phyloP scores from a whole-genome alignment of 129 eudicot genomes.

The Heracleum sosnowskyi region DNA sequence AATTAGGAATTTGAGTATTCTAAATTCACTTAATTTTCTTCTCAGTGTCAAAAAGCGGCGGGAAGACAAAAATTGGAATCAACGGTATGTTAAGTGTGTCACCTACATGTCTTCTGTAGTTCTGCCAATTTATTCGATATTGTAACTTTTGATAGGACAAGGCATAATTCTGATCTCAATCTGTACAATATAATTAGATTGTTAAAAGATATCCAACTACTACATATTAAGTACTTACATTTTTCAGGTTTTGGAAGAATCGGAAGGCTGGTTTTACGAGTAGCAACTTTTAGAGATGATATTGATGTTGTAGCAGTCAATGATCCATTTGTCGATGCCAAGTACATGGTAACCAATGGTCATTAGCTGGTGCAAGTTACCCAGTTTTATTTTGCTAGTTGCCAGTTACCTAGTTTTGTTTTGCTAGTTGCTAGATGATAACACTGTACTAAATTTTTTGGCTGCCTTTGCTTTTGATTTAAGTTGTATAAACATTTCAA shows the following conservation, averaged over 20 bases:
- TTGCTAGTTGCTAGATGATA: background rate
- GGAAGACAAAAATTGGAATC: constrained; percentile 75
- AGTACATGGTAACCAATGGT: constrained; percentile 67
- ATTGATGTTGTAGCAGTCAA: constrained; percentile 93
- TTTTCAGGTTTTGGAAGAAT: constrained; percentile 86
- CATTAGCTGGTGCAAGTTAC: constrained; percentile 3
- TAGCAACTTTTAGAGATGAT: constrained; percentile 89
- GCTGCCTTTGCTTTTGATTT: background rate
- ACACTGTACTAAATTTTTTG: background rate
- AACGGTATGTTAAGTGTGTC: constrained; percentile 46
- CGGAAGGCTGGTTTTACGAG: constrained; percentile 85
- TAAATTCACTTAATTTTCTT: constrained; percentile 2
- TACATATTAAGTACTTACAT: background rate
- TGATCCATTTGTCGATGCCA: constrained; percentile 88
- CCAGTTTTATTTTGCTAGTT: background rate
- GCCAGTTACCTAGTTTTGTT: background rate
- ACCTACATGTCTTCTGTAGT: background rate
- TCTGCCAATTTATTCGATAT: background rate
- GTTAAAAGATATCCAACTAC: background rate
- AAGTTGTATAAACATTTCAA: background rate
- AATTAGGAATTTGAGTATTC: background rate
- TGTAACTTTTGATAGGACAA: background rate
- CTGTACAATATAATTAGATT: background rate
- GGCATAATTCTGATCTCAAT: background rate
- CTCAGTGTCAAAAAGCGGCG: constrained; percentile 52